Base-by-base conservation (phyloP, 306 rosid species). In the Cucurbita maxima region DNA sequence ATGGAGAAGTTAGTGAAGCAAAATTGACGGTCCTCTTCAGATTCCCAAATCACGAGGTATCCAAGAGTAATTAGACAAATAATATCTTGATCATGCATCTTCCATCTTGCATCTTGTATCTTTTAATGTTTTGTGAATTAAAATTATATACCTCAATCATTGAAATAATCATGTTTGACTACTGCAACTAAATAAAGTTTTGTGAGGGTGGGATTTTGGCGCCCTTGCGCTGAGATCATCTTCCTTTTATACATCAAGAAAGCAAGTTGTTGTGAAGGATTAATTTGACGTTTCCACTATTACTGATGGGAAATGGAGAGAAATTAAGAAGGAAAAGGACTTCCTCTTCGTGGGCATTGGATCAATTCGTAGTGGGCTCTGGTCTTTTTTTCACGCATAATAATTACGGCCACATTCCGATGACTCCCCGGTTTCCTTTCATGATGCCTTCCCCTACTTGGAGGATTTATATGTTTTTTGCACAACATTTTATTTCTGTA, bases 141-240 rank as follows among this genome's bases (percentile, higher is more conserved):
- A 60, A 45, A 54, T 36, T 70, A 30, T 10, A 36, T 5, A 40
- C 15, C 59, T 68, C 50, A 56, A 72, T 82, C 10, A 50, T 66
- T 75, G 50, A 14, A 51, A 62, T 43, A 70, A 43, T 66, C 76
- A 77, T 45, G 82, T 79, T 79, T 53, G 82, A 66, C 74, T 61
- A 48, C 25, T 20, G 76, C 85, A 74, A 76, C 80, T 74, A 4
- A 72, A 6, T 63, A 30, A 51, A 79, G 78, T 44, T 48, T 52
- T 34, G 20, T 43, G 70, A 74, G 68, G 76, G 69, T 79, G 68
- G 85, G 81, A 74, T 68, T 25, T 76, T 66, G 85, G 83, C 69
- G 78, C 88, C 82, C 58, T 6, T 67, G 58, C 34, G 81, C 76
- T 84, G 84, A 81, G 64, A 81, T 84, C 87, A 81, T 37, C 71